A percentile compares a stretch with the other conserved stretches of the same genome.
phyloP scores from a whole-genome alignment of 257 asterid genomes.

The Nicotiana noctiflora region DNA sequence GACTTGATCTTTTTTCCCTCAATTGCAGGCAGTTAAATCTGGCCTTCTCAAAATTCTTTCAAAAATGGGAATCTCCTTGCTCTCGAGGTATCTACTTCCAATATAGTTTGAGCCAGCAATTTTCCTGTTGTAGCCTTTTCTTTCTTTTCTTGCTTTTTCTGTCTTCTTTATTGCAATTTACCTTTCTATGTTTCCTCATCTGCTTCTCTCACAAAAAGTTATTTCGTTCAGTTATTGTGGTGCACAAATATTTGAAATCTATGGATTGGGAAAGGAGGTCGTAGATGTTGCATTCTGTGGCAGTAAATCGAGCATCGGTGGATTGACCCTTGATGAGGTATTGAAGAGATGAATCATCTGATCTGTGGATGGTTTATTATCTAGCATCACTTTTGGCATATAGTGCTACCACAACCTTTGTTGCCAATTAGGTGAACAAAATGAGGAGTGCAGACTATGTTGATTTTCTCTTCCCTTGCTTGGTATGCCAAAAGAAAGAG shows the following conservation, averaged over 20 bases:
- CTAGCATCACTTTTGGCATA: neutral
- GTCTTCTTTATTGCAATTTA: conserved; percentile 7
- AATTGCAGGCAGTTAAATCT: conserved; percentile 71
- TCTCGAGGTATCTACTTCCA: conserved; percentile 58
- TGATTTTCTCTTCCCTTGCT: neutral
- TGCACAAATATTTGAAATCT: conserved; percentile 95
- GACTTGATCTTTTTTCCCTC: conserved; percentile 6
- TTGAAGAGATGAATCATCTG: conserved; percentile 9
- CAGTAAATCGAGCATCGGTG: conserved; percentile 87
- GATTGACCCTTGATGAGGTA: conserved; percentile 97
- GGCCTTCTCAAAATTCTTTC: conserved; percentile 94
- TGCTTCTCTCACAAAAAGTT: conserved; percentile 21
- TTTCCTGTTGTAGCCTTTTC: conserved; percentile 1
- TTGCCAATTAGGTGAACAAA: neutral
- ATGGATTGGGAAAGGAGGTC: conserved; percentile 85
- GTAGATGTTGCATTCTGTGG: conserved; percentile 85
- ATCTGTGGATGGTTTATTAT: neutral
- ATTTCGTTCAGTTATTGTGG: conserved; percentile 74
- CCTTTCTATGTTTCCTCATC: conserved; percentile 8
- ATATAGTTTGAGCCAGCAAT: neutral
- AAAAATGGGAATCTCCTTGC: conserved; percentile 98
- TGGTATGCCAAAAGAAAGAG: neutral
- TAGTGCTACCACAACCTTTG: neutral
- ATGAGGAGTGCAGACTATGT: neutral
- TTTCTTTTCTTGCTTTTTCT: conserved; percentile 9